These are phyloP conservation scores for Dactylellina sp. DNA, from an alignment of 2,329 filamentous ascomycete species.

Conservation along the genomic window DNA sequence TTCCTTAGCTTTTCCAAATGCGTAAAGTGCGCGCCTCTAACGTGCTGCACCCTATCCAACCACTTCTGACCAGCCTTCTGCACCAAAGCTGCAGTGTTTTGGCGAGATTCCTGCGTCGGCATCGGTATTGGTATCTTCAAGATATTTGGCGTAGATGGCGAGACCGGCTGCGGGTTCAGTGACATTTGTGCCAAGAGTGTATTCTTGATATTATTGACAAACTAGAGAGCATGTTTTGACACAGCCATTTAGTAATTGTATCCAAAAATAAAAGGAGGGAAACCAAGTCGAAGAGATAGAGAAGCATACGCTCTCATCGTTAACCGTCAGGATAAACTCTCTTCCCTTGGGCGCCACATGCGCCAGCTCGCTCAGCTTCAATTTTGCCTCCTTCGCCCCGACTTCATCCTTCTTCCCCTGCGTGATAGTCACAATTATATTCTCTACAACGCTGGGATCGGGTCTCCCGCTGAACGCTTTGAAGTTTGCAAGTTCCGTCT, in stretches of 20 bases:
- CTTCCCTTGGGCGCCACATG: slow-evolving; percentile 51
- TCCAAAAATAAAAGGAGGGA: neutral
- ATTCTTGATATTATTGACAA: slow-evolving; percentile 52
- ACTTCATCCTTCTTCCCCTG: slow-evolving; percentile 46
- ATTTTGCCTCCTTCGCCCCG: slow-evolving; percentile 38
- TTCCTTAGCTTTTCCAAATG: slow-evolving; percentile 47
- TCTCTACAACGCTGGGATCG: slow-evolving; percentile 49
- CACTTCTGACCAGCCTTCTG: slow-evolving; percentile 48
- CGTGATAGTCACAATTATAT: slow-evolving; percentile 37
- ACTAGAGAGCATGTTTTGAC: slow-evolving; percentile 34
- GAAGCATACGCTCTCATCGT: slow-evolving; percentile 47
- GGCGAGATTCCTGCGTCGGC: slow-evolving; percentile 45
- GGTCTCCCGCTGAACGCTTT: slow-evolving; percentile 51
- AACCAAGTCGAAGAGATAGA: neutral
- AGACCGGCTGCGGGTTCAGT: slow-evolving; percentile 50
- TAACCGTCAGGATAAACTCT: slow-evolving; percentile 54
- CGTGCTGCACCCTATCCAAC: slow-evolving; percentile 45
- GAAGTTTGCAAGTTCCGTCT: slow-evolving; percentile 33
- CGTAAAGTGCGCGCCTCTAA: slow-evolving; percentile 41
- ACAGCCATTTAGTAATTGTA: neutral
- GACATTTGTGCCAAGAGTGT: slow-evolving; percentile 43
- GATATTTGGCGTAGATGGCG: slow-evolving; percentile 47
- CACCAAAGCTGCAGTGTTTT: slow-evolving; percentile 38
- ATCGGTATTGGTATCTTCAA: slow-evolving; percentile 52
- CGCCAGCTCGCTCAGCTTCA: slow-evolving; percentile 44